phyloP scores from a whole-genome alignment of 352 stramenopile species.

The Globisporangium splendens region DNA sequence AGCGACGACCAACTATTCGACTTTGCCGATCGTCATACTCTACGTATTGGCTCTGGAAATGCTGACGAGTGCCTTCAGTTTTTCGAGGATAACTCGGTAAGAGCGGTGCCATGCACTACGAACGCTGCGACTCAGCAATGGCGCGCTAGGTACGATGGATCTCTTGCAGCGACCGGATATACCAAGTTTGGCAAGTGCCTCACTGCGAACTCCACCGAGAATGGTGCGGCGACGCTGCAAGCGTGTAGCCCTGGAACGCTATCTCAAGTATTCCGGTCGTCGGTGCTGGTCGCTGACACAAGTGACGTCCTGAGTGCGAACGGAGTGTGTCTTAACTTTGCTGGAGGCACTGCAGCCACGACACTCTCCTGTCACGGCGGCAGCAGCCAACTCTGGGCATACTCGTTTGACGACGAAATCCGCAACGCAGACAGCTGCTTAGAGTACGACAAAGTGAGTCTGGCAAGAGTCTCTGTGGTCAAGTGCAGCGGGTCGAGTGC shows the following conservation, averaged over 20 bases:
- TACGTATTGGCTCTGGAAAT: neutral
- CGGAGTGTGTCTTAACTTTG: slow-evolving; percentile 1
- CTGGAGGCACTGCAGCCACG: neutral
- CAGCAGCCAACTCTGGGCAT: neutral
- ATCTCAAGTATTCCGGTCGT: slow-evolving; percentile 1
- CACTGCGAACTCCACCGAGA: neutral
- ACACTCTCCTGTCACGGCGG: neutral
- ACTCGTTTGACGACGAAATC: slow-evolving; percentile 6
- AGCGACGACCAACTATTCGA: neutral
- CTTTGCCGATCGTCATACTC: neutral
- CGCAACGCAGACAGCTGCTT: slow-evolving; percentile 2
- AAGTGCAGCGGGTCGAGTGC: slow-evolving; percentile 7
- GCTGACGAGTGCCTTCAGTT: neutral
- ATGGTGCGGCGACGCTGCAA: neutral
- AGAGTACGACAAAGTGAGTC: neutral
- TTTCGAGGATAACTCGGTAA: neutral
- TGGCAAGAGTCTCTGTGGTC: slow-evolving; percentile 3
- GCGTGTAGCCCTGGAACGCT: neutral
- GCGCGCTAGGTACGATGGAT: slow-evolving; percentile 3
- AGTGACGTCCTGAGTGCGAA: neutral
- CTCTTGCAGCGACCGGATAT: neutral
- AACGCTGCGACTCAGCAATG: neutral
- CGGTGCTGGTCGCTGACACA: neutral
- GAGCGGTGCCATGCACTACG: neutral
- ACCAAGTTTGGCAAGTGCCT: slow-evolving; percentile 6